A percentile compares a stretch with the other conserved stretches of the same genome.
phyloP scores from a whole-genome alignment of 768 basidiomycete species.

The Auricularia sp. region DNA sequence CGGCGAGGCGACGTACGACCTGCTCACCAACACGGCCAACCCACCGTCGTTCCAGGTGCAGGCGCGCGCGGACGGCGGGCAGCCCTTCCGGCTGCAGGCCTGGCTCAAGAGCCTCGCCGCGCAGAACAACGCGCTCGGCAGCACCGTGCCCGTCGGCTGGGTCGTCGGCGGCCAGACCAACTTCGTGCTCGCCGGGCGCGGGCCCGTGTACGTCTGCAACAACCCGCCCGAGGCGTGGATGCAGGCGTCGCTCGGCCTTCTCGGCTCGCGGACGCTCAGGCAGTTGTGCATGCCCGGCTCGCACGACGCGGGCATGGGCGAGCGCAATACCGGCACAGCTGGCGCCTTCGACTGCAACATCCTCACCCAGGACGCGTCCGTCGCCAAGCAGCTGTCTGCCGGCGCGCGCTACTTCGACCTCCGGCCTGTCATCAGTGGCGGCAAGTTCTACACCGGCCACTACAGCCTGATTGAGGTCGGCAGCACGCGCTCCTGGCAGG shows the following conservation, averaged over 20 bases:
- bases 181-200: background rate
- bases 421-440: background rate
- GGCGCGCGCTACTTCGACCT: background rate
- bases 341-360: background rate
- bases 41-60: background rate
- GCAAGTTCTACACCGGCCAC: background rate
- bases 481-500: background rate
- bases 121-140: background rate
- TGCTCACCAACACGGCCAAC: background rate
- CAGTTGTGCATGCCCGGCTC: background rate
- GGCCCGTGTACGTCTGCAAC: background rate
- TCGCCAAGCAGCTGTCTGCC: background rate
- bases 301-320: background rate
- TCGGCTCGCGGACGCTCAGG: background rate
- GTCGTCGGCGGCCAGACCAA: background rate
- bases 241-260: background rate
- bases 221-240: background rate
- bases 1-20: background rate
- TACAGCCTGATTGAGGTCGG: background rate
- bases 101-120: background rate
- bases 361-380: background rate
- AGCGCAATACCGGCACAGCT: background rate
- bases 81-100: background rate
- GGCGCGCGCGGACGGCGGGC: constrained; percentile 1
- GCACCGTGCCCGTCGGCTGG: background rate